These are phyloP conservation scores for Nicotiana benthamiana DNA, from an alignment of 257 asterid genomes.

Conservation along the genomic window DNA sequence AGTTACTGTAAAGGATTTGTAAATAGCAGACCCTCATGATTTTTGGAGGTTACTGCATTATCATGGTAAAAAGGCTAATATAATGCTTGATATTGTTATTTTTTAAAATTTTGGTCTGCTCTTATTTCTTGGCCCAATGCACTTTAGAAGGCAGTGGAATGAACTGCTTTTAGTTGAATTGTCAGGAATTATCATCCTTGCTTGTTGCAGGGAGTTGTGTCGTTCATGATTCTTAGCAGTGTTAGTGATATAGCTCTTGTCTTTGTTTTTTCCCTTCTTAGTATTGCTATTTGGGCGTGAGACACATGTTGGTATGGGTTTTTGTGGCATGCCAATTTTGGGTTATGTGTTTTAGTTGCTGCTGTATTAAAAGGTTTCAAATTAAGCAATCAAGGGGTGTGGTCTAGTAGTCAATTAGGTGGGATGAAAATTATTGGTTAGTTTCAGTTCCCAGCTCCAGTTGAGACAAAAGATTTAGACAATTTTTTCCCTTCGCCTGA, in stretches of 20 bases:
- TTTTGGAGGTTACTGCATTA: neutral
- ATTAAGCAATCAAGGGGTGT: no score
- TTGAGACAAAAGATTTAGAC: no score
- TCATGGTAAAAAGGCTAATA: neutral
- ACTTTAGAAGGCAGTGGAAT: neutral
- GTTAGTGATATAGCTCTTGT: neutral
- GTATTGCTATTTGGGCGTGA: neutral
- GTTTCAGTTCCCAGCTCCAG: no score
- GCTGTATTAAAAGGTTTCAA: no score
- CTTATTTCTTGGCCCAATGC: neutral
- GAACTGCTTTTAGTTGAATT: neutral
- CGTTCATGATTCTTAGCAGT: no score
- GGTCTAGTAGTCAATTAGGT: no score
- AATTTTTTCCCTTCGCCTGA: no score
- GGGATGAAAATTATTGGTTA: no score
- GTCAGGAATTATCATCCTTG: no score
- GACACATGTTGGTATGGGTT: neutral
- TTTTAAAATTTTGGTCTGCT: neutral
- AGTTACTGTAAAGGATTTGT: slow-evolving; percentile 4
- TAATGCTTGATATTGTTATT: neutral
- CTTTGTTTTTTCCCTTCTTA: neutral
- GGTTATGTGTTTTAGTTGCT: no score
- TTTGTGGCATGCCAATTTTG: no score
- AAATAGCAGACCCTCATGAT: neutral
- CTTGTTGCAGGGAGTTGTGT: no score